These are phyloP conservation scores for Tilletia caries DNA, from an alignment of 1,284 basidiomycete genomes.

Conservation along the genomic window DNA sequence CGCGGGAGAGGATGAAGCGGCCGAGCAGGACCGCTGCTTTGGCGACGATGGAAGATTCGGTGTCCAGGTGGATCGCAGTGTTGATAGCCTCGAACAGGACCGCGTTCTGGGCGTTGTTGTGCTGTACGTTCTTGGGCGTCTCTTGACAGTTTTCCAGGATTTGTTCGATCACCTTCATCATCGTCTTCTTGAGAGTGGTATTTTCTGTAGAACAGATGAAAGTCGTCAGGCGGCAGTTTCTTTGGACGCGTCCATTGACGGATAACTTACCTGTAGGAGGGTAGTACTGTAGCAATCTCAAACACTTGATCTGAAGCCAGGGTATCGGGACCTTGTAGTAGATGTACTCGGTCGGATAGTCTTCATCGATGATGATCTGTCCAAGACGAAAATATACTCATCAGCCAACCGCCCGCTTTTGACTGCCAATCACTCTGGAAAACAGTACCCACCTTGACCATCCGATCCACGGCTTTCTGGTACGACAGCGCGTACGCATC, in stretches of 20 bases:
- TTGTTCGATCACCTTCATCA: slow-evolving; percentile 81
- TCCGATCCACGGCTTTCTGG: slow-evolving; percentile 84
- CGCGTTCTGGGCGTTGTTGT: slow-evolving; percentile 96
- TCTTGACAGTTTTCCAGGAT: slow-evolving; percentile 93
- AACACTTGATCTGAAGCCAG: slow-evolving; percentile 94
- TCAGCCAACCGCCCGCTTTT: too few species aligned
- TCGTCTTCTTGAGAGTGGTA: slow-evolving; percentile 68
- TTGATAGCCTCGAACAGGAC: slow-evolving; percentile 98
- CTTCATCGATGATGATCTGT: slow-evolving; percentile 81
- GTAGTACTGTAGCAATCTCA: slow-evolving; percentile 91
- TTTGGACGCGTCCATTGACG: background rate
- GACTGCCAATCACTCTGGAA: too few species aligned
- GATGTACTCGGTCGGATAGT: slow-evolving; percentile 81
- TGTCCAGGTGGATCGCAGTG: slow-evolving; percentile 92
- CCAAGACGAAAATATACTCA: too few species aligned
- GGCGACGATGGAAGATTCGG: slow-evolving; percentile 80
- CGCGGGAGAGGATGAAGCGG: slow-evolving; percentile 91
- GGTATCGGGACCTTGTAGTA: slow-evolving; percentile 98
- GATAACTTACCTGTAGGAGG: slow-evolving; percentile 54
- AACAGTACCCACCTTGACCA: slow-evolving; percentile 61
- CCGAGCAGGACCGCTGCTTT: slow-evolving; percentile 89
- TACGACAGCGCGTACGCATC: slow-evolving; percentile 87
- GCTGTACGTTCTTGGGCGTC: slow-evolving; percentile 89
- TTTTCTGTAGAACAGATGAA: slow-evolving; percentile 64
- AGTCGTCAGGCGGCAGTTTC: background rate